A percentile compares a stretch with the other conserved stretches of the same genome.
Evolutionary conservation across 768 basidiomycete genomes (phyloP).

Genomic region (Serendipita sp.): DNA sequence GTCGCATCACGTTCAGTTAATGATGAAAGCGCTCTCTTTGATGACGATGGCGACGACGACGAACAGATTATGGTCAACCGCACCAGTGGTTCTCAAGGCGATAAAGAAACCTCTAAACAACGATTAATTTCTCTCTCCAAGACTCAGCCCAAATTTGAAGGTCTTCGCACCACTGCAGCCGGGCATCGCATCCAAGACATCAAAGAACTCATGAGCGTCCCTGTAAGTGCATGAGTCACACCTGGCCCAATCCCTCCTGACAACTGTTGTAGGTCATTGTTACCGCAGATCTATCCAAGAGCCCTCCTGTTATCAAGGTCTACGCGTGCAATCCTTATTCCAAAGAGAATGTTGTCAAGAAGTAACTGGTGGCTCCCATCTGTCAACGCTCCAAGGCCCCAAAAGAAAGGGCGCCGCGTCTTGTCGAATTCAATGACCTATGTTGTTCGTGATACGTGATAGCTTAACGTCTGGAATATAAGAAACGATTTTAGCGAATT

Average conservation of each 20-base stretch:
- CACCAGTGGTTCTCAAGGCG: conserved; percentile 23
- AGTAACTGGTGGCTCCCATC: background rate
- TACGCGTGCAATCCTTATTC: conserved; percentile 91
- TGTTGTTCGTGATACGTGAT: background rate
- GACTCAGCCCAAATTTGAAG: conserved; percentile 67
- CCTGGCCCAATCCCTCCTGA: conserved; percentile 2
- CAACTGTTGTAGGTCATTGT: conserved; percentile 60
- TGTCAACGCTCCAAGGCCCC: background rate
- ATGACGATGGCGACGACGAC: conserved; percentile 71
- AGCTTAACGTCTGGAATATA: background rate
- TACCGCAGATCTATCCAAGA: conserved; percentile 89
- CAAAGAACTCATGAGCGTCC: conserved; percentile 82
- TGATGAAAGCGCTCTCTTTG: conserved; percentile 77
- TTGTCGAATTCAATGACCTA: too few species aligned
- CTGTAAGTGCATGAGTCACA: conserved; percentile 36
- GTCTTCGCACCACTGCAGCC: conserved; percentile 48
- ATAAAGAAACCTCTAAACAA: conserved; percentile 58
- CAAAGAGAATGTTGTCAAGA: conserved; percentile 25
- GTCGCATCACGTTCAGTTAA: conserved; percentile 70
- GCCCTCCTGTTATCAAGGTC: conserved; percentile 92
- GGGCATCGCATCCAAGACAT: conserved; percentile 97
- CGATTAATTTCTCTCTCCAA: conserved; percentile 62
- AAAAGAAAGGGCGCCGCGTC: background rate
- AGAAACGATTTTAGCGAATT: background rate
- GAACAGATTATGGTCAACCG: conserved; percentile 72